These are phyloP conservation scores for Spirogloea muscicola DNA, from an alignment of 139 green algal genomes.

Conservation along the genomic window DNA sequence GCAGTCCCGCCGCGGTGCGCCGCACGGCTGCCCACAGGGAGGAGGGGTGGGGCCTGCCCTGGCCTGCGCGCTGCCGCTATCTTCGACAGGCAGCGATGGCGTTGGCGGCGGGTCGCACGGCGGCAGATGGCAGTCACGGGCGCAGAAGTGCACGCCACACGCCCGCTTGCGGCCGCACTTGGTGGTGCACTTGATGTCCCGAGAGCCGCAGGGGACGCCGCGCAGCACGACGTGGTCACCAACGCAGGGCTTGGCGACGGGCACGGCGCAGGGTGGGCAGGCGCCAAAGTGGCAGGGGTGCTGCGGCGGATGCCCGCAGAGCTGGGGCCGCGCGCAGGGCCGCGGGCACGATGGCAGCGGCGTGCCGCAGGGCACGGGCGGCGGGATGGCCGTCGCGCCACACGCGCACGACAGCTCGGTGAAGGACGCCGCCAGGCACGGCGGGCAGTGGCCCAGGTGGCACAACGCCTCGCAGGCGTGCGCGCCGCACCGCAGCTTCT, in stretches of 20 bases:
- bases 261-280: conserved; percentile 35
- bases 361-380: conserved; percentile 41
- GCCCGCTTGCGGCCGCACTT: conserved; percentile 14
- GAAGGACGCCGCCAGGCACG: conserved; percentile 23
- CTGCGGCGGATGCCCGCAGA: conserved; percentile 27
- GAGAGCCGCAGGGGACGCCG: conserved; percentile 27
- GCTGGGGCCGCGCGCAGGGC: conserved; percentile 11
- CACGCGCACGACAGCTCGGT: conserved; percentile 37
- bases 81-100: no score
- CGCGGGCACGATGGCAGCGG: conserved; percentile 14
- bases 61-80: neutral
- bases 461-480: conserved; percentile 44
- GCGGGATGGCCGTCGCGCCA: conserved; percentile 22
- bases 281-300: conserved; percentile 42
- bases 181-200: conserved; percentile 24
- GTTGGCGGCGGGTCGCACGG: conserved; percentile 27
- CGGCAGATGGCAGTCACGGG: conserved; percentile 15
- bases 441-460: conserved; percentile 41
- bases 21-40: conserved; percentile 44
- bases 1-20: conserved; percentile 23
- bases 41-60: neutral
- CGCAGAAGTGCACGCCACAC: conserved; percentile 36
- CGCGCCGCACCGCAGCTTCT: conserved; percentile 43
- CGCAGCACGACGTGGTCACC: conserved; percentile 38
- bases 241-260: conserved; percentile 25